Percentiles rank a stretch among this genome's conserved stretches.
phyloP scores from a whole-genome alignment of 371 early-diverging fungal species.

The Apophysomyces trapeziformis region DNA sequence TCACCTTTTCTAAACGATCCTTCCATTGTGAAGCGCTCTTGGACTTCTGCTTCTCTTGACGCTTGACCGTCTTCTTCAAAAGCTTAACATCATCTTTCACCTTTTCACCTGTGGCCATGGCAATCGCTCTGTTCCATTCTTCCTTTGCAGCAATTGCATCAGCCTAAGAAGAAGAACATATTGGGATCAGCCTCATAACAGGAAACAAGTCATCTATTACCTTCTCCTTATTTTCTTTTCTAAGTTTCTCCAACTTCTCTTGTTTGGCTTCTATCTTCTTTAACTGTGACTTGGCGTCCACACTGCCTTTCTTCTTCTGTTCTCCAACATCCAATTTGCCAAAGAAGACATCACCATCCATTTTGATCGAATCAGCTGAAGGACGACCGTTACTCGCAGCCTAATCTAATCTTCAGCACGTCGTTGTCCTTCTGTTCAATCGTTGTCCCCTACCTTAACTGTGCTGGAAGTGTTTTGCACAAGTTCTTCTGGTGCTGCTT shows the following conservation, averaged over 20 bases:
- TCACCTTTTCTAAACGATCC: constrained; percentile 73
- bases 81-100: constrained; percentile 89
- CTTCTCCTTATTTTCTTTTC: constrained; percentile 68
- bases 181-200: neutral
- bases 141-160: constrained; percentile 72
- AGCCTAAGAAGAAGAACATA: constrained; percentile 48
- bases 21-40: constrained; percentile 85
- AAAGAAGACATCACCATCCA: constrained; percentile 68
- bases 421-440: neutral
- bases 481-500: constrained; percentile 53
- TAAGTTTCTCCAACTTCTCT: constrained; percentile 77
- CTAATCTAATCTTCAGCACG: neutral
- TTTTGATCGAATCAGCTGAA: constrained; percentile 57
- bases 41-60: constrained; percentile 80
- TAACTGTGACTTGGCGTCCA: constrained; percentile 76
- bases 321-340: constrained; percentile 74
- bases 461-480: constrained; percentile 45
- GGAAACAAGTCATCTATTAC: constrained; percentile 18
- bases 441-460: constrained; percentile 22
- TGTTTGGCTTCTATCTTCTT: constrained; percentile 77
- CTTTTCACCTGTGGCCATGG: constrained; percentile 86
- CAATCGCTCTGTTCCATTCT: constrained; percentile 81
- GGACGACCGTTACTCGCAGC: constrained; percentile 18
- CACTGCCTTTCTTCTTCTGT: constrained; percentile 69
- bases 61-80: constrained; percentile 90